A percentile compares a stretch with the other conserved stretches of the same genome.
Conservation (phyloP, 176 grass and related monocot genomes). For the Rhynchospora breviuscula region DNA sequence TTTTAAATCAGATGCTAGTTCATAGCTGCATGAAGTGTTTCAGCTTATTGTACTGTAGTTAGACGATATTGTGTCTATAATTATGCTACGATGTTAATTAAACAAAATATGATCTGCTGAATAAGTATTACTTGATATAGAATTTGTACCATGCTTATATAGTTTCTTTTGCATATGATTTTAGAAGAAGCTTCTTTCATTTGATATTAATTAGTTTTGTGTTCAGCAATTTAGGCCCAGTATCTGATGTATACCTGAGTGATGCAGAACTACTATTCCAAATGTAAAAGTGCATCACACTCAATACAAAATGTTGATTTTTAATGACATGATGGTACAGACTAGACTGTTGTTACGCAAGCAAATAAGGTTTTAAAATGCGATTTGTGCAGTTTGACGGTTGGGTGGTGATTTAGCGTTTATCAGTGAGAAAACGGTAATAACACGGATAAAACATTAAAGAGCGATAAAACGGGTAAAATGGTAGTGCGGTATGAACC, state of each 20-base stretch:
- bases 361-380: too few relatives aligned
- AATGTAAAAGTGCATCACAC: not conserved
- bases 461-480: too few relatives aligned
- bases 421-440: too few relatives aligned
- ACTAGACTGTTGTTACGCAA: not conserved
- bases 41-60: not conserved
- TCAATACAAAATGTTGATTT: not conserved
- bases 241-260: not conserved
- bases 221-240: too few relatives aligned
- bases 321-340: not conserved
- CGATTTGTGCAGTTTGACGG: too few relatives aligned
- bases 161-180: not conserved
- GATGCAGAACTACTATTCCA: not conserved
- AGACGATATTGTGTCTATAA: not conserved
- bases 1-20: not conserved
- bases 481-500: too few relatives aligned
- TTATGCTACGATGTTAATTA: not conserved
- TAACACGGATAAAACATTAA: too few relatives aligned
- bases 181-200: not conserved
- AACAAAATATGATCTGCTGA: not conserved
- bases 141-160: not conserved
- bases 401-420: too few relatives aligned
- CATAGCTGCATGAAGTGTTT: not conserved
- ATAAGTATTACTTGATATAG: not conserved
- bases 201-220: not conserved